Evolutionary conservation across 2,329 filamentous ascomycete species (phyloP).

Genomic region (Colletotrichum theobromicola): DNA sequence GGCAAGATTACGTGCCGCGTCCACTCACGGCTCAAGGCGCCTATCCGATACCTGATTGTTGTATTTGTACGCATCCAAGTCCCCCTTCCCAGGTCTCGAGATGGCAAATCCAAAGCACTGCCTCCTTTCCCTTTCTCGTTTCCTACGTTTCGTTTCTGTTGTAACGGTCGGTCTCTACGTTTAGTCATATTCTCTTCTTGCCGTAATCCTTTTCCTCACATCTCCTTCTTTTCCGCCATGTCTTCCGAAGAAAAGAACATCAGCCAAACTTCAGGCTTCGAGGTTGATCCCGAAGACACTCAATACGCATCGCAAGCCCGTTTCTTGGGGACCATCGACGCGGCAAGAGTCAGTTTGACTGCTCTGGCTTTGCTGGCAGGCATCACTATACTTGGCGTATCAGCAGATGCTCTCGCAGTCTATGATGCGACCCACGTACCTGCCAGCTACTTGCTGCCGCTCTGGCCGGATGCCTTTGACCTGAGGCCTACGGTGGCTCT

Average conservation of each 20-base stretch:
- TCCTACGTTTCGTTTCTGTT: not conserved
- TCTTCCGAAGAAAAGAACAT: constrained; percentile 41
- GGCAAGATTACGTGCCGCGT: not conserved
- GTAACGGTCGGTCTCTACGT: not conserved
- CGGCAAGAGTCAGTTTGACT: constrained; percentile 51
- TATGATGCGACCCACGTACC: constrained; percentile 60
- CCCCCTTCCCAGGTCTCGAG: not conserved
- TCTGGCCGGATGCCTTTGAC: constrained; percentile 66
- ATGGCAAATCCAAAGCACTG: not conserved
- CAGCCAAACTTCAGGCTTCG: constrained; percentile 52
- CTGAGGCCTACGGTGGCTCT: constrained; percentile 61
- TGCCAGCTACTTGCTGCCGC: constrained; percentile 51
- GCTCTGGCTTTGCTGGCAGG: constrained; percentile 55
- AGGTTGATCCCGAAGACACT: constrained; percentile 49
- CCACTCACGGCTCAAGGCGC: not conserved
- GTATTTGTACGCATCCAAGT: constrained; percentile 12
- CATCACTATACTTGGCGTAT: constrained; percentile 58
- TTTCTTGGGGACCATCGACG: constrained; percentile 46
- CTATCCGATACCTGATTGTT: not conserved
- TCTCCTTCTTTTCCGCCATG: not conserved
- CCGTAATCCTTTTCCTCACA: not conserved
- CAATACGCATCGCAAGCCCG: constrained; percentile 42
- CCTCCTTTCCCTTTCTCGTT: not conserved
- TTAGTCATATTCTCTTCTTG: not conserved
- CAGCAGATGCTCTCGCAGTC: constrained; percentile 57